Evolutionary conservation across 805 yeast genomes (phyloP), one percentile per base, ranked within the genome.

Genomic region (Schwanniomyces vanrijiae): DNA sequence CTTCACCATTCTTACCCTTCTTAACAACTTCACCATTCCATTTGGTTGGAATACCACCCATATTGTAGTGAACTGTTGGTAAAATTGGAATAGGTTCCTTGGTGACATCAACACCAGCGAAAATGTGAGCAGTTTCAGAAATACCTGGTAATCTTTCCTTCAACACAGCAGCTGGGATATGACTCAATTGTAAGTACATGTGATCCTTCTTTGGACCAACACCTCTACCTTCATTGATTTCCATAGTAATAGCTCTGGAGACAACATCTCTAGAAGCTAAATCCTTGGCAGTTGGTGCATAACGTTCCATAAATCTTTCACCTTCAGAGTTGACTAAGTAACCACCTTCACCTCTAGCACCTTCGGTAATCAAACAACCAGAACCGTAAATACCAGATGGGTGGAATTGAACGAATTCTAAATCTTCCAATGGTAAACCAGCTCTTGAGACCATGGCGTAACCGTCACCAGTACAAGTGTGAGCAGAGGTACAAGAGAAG

Each of bases 331-430:
- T 92, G 55, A 92, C 80, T 69, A 92, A 79, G 82, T 82, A 94
- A 55, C 99, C 99, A 83, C 99, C 99, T 80, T 94, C 99, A 82
- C 99, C 99, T 80, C 99, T 88, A 58, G 97, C 96, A 77, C 99
- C 99, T 76, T 94, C 99, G 47, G 99, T 94, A 70, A 94, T 94
- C 77, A 92, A 78, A 80, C 98, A 94, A 55, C 99, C 99, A 35
- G 98, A 90, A 50, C 99, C 99, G 72, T 92, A 92, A 73, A 92
- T 94, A 82, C 99, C 99, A 21, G 98, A 90, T 47, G 99, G 99
- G 74, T 92, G 99, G 90, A 92, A 92, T 77, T 92, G 99, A 53
- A 92, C 91, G 66, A 92, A 92, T 77, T 92, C 99, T 73, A 92
- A 78, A 75, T 92, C 99, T 76, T 92, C 96, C 65, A 92, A 80